Percentiles rank a stretch among this genome's conserved stretches.
phyloP scores from a whole-genome alignment of 106 monocot species.

The Platanthera zijinensis region DNA sequence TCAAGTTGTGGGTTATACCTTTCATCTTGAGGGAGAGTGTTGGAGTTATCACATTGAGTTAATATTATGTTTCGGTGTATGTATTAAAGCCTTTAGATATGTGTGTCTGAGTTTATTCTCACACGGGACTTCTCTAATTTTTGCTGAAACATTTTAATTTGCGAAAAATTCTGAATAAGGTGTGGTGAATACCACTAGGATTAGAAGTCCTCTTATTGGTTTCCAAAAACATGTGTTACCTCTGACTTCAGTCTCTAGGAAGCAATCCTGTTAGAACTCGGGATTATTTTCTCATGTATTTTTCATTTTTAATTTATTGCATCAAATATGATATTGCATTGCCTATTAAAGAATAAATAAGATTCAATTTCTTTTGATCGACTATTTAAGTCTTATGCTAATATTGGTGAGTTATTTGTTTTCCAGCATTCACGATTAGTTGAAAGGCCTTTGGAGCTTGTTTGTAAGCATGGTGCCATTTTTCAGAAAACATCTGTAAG shows the following conservation, averaged over 20 bases:
- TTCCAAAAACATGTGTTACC: neutral
- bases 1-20: no score
- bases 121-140: neutral
- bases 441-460: constrained; percentile 73
- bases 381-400: neutral
- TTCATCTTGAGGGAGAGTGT: no score
- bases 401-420: neutral
- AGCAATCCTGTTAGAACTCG: neutral
- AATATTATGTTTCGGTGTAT: no score
- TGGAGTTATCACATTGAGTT: no score
- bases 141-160: neutral
- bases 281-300: neutral
- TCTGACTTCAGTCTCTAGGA: neutral
- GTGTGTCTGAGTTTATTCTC: no score
- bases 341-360: no score
- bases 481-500: constrained; percentile 73
- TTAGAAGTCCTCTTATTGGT: neutral
- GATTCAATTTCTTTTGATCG: neutral
- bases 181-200: neutral
- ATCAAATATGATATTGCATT: neutral
- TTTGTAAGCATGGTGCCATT: constrained; percentile 75
- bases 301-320: neutral
- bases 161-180: neutral
- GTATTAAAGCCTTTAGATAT: no score
- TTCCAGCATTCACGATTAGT: constrained; percentile 71